Conservation (phyloP, 164 flowering plant species). For the Magnolia officinalis region DNA sequence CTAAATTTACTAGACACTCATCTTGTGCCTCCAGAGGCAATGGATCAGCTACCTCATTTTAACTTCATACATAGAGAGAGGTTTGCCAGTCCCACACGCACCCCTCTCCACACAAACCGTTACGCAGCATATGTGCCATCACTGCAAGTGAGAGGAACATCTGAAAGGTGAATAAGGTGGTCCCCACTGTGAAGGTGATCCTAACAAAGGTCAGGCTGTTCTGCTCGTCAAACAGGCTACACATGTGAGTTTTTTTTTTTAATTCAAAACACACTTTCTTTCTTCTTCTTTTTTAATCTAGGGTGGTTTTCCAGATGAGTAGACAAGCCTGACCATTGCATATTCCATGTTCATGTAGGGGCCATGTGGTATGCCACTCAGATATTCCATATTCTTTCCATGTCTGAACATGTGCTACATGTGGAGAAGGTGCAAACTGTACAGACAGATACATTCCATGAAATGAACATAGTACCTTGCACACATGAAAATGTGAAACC, state of each 20-base stretch:
- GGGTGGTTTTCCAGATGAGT: background rate
- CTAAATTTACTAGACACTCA: background rate
- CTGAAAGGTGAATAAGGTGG: background rate
- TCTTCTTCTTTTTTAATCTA: too few relatives aligned
- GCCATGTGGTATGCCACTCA: background rate
- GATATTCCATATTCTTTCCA: background rate
- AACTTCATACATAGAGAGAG: background rate
- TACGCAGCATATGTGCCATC: background rate
- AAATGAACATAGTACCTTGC: slow-evolving; percentile 46
- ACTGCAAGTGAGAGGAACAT: background rate
- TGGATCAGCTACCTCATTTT: background rate
- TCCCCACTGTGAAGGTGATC: background rate
- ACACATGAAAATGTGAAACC: slow-evolving; percentile 78
- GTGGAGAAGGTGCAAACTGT: background rate
- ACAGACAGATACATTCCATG: background rate
- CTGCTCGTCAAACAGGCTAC: background rate
- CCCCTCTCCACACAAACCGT: background rate
- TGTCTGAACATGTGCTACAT: background rate
- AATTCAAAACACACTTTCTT: background rate
- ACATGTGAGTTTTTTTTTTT: background rate
- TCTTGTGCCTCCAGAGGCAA: background rate
- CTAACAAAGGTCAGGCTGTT: background rate
- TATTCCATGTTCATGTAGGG: too few relatives aligned
- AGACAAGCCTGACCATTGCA: too few relatives aligned
- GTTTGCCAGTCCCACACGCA: background rate